These are phyloP conservation scores for Orbilia blumenaviensis DNA, from an alignment of 2,329 filamentous ascomycete species.

Conservation along the genomic window DNA sequence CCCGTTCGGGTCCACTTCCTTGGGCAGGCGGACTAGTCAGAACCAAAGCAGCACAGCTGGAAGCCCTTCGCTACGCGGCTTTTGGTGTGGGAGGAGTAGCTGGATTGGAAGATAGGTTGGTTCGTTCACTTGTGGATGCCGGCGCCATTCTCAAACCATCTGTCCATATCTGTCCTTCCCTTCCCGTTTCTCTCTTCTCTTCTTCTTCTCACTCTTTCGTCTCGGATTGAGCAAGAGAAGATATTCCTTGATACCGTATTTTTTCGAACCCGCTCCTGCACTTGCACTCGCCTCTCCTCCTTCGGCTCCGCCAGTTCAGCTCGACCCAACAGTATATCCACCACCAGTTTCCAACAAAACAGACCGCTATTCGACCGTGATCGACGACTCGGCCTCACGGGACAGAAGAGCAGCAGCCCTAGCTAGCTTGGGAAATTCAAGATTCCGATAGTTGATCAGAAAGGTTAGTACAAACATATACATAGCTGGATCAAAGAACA, in stretches of 20 bases:
- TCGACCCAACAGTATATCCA: not conserved
- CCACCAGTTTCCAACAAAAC: not conserved
- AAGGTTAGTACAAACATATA: slow-evolving; percentile 21
- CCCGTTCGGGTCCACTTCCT: slow-evolving; percentile 52
- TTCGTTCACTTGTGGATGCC: slow-evolving; percentile 26
- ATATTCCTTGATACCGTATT: slow-evolving; percentile 11
- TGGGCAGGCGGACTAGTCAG: slow-evolving; percentile 44
- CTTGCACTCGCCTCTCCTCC: not conserved
- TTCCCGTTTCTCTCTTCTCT: slow-evolving; percentile 30
- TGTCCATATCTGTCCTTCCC: slow-evolving; percentile 42
- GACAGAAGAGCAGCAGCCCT: slow-evolving; percentile 5
- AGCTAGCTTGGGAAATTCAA: not conserved
- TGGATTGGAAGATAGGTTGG: slow-evolving; percentile 46
- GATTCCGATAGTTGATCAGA: slow-evolving; percentile 11
- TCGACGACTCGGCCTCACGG: slow-evolving; percentile 5
- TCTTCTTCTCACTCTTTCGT: slow-evolving; percentile 12
- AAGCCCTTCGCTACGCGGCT: slow-evolving; percentile 29
- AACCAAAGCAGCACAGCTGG: slow-evolving; percentile 24
- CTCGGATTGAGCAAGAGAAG: slow-evolving; percentile 8
- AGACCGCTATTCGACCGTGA: slow-evolving; percentile 3
- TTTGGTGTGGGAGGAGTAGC: slow-evolving; percentile 31
- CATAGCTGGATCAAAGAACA: not conserved
- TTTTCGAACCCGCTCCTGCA: slow-evolving; percentile 1
- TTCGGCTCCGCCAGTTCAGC: slow-evolving; percentile 4
- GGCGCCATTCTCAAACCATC: slow-evolving; percentile 53